These are phyloP conservation scores for Dioscorea cayenensis DNA, from an alignment of 116 monocot genomes.

Conservation along the genomic window DNA sequence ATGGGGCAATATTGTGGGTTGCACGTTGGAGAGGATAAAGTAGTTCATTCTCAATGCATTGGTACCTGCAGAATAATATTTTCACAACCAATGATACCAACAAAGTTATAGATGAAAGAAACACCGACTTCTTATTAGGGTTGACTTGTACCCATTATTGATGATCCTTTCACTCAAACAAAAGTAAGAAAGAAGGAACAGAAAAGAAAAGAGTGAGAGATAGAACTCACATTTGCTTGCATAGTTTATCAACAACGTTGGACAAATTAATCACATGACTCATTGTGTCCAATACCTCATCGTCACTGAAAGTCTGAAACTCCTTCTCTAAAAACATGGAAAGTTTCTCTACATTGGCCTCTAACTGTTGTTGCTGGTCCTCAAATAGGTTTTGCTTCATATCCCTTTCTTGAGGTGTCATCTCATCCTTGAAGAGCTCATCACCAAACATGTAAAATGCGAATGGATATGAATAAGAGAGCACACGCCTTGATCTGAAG, in stretches of 20 bases:
- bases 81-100: background rate
- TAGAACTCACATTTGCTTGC: conserved; percentile 55
- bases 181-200: no score
- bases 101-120: background rate
- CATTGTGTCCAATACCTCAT: conserved; percentile 25
- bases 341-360: conserved; percentile 61
- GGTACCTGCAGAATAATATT: conserved; percentile 44
- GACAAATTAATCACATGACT: conserved; percentile 42
- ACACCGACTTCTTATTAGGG: background rate
- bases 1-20: conserved; percentile 82
- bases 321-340: conserved; percentile 44
- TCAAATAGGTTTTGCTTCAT: conserved; percentile 68
- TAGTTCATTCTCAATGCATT: conserved; percentile 84
- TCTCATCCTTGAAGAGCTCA: conserved; percentile 52
- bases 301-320: conserved; percentile 21
- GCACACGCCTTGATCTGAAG: conserved; percentile 51
- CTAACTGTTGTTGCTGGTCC: conserved; percentile 71
- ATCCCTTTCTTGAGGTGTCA: conserved; percentile 38
- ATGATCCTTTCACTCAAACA: no score
- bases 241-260: conserved; percentile 36
- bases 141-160: background rate
- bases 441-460: conserved; percentile 82
- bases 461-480: conserved; percentile 68
- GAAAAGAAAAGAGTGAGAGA: background rate
- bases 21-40: conserved; percentile 52